Conservation (phyloP, 441 rosid genomes). For the Capsella rubella region DNA sequence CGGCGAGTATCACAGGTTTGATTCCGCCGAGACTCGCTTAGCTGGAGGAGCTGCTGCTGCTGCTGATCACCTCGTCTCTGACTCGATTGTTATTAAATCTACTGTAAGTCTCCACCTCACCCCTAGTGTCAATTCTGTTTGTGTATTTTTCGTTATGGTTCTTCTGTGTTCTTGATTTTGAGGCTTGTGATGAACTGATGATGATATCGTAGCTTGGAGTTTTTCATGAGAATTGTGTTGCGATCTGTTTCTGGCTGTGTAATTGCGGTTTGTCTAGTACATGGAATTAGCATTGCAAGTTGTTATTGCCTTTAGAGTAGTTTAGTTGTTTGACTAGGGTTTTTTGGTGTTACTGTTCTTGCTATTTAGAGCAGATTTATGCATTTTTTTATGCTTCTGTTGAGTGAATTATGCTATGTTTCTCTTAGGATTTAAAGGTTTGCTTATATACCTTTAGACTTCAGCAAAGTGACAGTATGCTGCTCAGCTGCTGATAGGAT, state of each 20-base stretch:
- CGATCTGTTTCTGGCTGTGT: conserved; percentile 37
- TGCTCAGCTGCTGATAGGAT: conserved; percentile 22
- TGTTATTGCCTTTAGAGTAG: background rate
- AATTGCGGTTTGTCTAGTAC: background rate
- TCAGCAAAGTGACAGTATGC: conserved; percentile 25
- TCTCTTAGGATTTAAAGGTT: background rate
- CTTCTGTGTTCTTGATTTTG: conserved; percentile 5
- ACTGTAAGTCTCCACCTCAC: conserved; percentile 53
- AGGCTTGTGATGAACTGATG: conserved; percentile 1
- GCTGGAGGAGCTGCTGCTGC: conserved; percentile 18
- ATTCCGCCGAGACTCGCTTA: conserved; percentile 46
- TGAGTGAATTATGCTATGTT: conserved; percentile 6
- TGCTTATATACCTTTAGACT: conserved; percentile 22
- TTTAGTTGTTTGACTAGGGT: conserved; percentile 37
- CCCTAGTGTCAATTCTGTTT: conserved; percentile 1
- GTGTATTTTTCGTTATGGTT: background rate
- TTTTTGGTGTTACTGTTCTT: conserved; percentile 22
- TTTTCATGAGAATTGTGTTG: conserved; percentile 35
- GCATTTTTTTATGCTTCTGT: background rate
- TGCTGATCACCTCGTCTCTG: conserved; percentile 57
- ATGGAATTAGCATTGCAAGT: conserved; percentile 40
- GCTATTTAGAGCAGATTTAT: conserved; percentile 27
- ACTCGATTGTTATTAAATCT: conserved; percentile 63
- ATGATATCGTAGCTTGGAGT: background rate
- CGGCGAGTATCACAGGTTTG: conserved; percentile 78